Evolutionary conservation across 140 eudicot genomes (phyloP), one percentile per base, ranked within the genome.

Genomic region (Flaveria floridana): DNA sequence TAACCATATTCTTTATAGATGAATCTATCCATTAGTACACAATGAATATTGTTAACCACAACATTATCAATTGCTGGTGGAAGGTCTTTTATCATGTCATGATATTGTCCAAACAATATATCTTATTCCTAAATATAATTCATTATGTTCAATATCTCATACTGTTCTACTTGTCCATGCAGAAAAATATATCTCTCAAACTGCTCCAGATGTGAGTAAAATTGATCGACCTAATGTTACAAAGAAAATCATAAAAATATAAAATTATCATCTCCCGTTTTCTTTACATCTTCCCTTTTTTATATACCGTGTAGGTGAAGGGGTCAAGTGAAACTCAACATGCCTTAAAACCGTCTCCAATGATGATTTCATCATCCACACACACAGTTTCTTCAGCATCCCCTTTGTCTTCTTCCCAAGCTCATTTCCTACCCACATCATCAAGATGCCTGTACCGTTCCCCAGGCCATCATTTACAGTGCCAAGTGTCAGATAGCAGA

Each of bases 381-480:
- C 86, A 79, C 71, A 86, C 98, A 30, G 73, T 87, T 72, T 83
- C 94, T n/a, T 85, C 93, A 26, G 25, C 86, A 63, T 87, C 96
- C 58, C 95, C 96, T 76, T 71, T 87, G 39, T 84, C 96, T 41
- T 77, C 47, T 70, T 83, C 87, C 72, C 88, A 80, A 79, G 68
- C 79, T 65, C 89, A 86, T 58, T 63, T 74, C 14, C 82, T 74
- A 52, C 91, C 92, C 62, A 18, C 26, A 18, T 30, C 97, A 90
- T 82, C 95, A 55, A 82, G 89, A 76, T 76, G 87, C 87, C 78
- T 82, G 6, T 83, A 78, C 66, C 79, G 72, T 56, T 87, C 95
- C 14, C 89, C 98, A 11, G 88, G 90, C 7, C 88, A 82, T 73
- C 81, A 72, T 21, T 79, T 83, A 44, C 48, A 68, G 39, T 84